Base-by-base conservation (phyloP, 208 protist species). In the Leishmania mexicana region DNA sequence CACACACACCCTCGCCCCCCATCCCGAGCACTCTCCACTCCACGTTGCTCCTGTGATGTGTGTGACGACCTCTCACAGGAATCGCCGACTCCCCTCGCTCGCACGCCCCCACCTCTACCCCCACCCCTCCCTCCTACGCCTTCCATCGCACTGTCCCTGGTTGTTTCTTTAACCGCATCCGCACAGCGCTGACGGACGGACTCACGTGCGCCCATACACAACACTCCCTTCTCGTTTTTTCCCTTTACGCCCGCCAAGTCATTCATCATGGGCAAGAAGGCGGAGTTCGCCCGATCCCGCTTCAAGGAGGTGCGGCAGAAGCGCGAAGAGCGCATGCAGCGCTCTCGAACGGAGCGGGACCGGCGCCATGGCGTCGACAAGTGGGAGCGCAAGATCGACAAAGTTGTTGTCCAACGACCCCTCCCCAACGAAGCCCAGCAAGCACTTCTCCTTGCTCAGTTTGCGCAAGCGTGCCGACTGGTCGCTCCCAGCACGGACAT, bases 381-480 rank as follows among this genome's bases (percentile, higher is more conserved):
- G 65, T 84, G 79, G 11, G 86, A 83, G 6, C 88, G 92, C 15
- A 83, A 85, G 64, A 88, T 97, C 54, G 85, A 93, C 70, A 88
- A 88, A 42, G 92, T 93, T 5, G 77, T 87, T 38, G 78, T 81
- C 17, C 76, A 75, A 54, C 89, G 89, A 40, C 77, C 83, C 24
- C 83, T 90, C 21, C 87, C 93, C 0, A 79, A 83, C 3, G 84
- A 84, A 15, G 88, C 81, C 54, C 88, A 96, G 58, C 80, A 83
- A 64, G 42, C 74, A 51, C 89, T 97, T 76, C 88, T 97, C 40
- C 40, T 96, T 57, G 38, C 77, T 17, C 95, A 88, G 83, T 96
- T 97, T 74, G 74, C 90, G 17, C 90, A 97, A 83, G 90, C 93
- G 19, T 94, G 90, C 78, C 91, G 94, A 15, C 91, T 97, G 11